Evolutionary conservation across 2,329 filamentous ascomycete genomes (phyloP), one percentile per base, ranked within the genome.

Genomic region (Beauveria australis): DNA sequence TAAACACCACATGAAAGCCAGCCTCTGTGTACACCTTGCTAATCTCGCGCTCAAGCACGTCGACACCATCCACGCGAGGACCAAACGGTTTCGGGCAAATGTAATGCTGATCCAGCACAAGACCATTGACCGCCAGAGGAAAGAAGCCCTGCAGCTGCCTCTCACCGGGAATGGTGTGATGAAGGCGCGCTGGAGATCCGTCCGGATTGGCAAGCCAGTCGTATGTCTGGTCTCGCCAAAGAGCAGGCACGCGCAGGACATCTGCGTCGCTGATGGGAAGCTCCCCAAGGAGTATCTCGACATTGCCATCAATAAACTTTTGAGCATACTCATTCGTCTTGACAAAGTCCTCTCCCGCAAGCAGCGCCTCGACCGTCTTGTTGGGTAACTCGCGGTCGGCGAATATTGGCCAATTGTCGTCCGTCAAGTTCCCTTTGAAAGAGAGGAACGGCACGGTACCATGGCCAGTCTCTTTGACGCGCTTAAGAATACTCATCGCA

Each of bases 21-120:
- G 64, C 65, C 28, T 46, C 53, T 0, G 37, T 61, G 48, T 70
- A 69, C 18, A 43, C 41, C n/a, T 43, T 43, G 18, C 41, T 3
- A 19, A 43, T 43, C 18, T 43, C 41, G 1, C 10, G 59, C 10
- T 64, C 63, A 3, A 71, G 30, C 10, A 68, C 54, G 47, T 70
- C 68, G 14, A 30, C 33, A 0, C 64, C 67, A n/a, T 69, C 41
- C 7, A 68, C 61, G 5, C 63, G 4, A 51, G 67, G 67, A 0
- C 67, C 65, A 64, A 64, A 71, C 0, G 63, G 66, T 49, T 67
- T 68, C 2, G 66, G 66, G 4, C 61, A 46, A 3, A 71, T 18
- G 9, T 69, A 69, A 19, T 59, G 53, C 14, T 12, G 41, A 6
- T 60, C 63, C 1, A 65, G 8, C 0, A 66, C 62, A 9, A 66